Base-by-base conservation (phyloP, 805 yeast species). In the Candida lessepsii region DNA sequence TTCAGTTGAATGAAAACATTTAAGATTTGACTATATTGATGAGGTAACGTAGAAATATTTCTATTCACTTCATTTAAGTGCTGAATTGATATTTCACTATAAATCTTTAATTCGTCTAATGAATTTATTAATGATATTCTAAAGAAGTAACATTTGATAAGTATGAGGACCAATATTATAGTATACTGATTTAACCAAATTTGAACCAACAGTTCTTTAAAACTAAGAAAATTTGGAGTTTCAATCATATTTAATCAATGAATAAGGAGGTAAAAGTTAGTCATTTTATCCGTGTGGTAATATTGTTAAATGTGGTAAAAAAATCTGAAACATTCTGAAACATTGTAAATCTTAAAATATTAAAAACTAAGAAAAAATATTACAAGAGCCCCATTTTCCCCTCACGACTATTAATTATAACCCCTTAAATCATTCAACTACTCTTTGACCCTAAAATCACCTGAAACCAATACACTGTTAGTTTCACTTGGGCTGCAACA, bases 141-240 rank as follows among this genome's bases (percentile, higher is more conserved):
- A 51, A 89, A 85, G 1, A 89, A 54, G 2, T 68, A 49, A 2
- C 90, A 51, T 51, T 88, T 88, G 3, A 86, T 46, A 1, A 80
- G 62, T 8, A 83, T 65, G 2, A 91, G 56, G 0, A 77, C 48
- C 10, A 82, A 42, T 1, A 78, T 52, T 1, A 89, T 43, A 0
- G 95, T 73, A 52, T 76, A 78, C 42, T 78, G 74, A 53, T 87
- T 85, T 15, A 86, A 53, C 78, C 85, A 79, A 7, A 76, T 58
- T 51, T 86, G 93, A 3, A 86, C 71, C 5, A 83, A 36, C 2
- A 13, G 48, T 34, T 76, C 56, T 44, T 41, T 47, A 27, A 42
- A 45, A 33, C 35, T 42, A 6, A 47, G 38, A 24, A 40, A 47
- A 24, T 47, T 44, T 25, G 51, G 48, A 4, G 39, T 20, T 26